Evolutionary conservation across 2,329 filamentous ascomycete species (phyloP), one percentile per base, ranked within the genome.

Genomic region (Periconia macrospinosa): DNA sequence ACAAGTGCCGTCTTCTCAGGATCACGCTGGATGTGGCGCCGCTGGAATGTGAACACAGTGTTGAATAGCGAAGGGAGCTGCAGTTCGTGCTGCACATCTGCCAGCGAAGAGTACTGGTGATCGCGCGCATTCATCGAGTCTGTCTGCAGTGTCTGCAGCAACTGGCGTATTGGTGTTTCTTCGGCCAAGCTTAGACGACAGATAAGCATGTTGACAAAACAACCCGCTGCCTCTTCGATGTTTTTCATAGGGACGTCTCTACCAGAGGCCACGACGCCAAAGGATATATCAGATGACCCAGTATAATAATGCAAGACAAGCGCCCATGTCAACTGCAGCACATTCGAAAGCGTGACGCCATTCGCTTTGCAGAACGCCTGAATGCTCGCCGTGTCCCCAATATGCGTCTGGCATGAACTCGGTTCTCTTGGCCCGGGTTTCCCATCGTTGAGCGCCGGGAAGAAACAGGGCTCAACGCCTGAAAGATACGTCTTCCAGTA

Each of bases 151-250:
- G 67, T 67, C 30, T 77, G 75, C 0, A 81, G 68, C 0, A 77
- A 64, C 11, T 78, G 73, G 2, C 63, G 54, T 10, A 83, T 62
- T 13, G 65, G 44, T 62, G 71, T 50, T 44, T 73, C 50, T 60
- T 68, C 50, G 45, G 67, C 52, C 64, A 80, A 58, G 51, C 71
- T 63, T 3, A 83, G 70, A 6, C 78, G 76, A 53, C 77, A 82
- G 44, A 81, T 78, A 2, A 85, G 73, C 76, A 84, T 83, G 50
- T 82, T 83, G 54, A 84, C 80, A 45, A 83, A 80, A 10, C 77
- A 74, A 0, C 83, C 83, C 11, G 81, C 75, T 1, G 81, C 76
- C 2, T 78, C 71, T 2, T 79, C 73, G 11, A 84, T 78, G 1
- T 76, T 75, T 2, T 74, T 67, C 1, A 85, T 70, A 1, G 80